A percentile compares a stretch with the other conserved stretches of the same genome.
Evolutionary conservation across 192 early-diverging fungal genomes (phyloP).

Genomic region (Gigaspora rosea): DNA sequence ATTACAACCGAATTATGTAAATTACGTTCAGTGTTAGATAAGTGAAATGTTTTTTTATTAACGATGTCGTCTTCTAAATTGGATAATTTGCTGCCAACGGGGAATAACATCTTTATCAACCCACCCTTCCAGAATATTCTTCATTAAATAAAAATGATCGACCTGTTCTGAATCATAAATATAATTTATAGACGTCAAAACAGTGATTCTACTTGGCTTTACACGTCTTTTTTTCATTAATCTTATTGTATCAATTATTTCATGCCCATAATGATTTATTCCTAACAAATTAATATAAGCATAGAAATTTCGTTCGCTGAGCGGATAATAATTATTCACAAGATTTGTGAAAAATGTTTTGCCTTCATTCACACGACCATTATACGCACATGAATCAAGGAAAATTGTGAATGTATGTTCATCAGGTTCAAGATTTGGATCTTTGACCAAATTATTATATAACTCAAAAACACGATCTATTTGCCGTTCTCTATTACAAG

Average conservation of each 20-base stretch:
- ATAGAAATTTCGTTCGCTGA: neutral
- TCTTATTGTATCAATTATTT: neutral
- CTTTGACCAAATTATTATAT: neutral
- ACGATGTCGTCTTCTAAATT: too few relatives aligned
- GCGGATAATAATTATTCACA: neutral
- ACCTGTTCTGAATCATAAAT: neutral
- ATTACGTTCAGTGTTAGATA: too few relatives aligned
- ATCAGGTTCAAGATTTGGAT: slow-evolving; percentile 9
- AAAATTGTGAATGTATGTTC: neutral
- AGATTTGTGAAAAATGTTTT: neutral
- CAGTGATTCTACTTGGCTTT: neutral
- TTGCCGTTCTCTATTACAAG: slow-evolving; percentile 15
- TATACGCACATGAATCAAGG: slow-evolving; percentile 12
- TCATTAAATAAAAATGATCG: too few relatives aligned
- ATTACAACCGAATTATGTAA: too few relatives aligned
- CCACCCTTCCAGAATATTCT: too few relatives aligned
- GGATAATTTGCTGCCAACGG: too few relatives aligned
- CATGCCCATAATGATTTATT: neutral
- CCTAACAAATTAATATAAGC: slow-evolving; percentile 8
- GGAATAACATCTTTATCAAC: too few relatives aligned
- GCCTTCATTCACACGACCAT: neutral
- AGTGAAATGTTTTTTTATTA: too few relatives aligned
- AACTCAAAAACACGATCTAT: slow-evolving; percentile 8
- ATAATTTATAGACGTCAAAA: neutral
- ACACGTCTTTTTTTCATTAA: neutral